Evolutionary conservation across 2,329 filamentous ascomycete genomes (phyloP).

Genomic region (Penicillium sp.): DNA sequence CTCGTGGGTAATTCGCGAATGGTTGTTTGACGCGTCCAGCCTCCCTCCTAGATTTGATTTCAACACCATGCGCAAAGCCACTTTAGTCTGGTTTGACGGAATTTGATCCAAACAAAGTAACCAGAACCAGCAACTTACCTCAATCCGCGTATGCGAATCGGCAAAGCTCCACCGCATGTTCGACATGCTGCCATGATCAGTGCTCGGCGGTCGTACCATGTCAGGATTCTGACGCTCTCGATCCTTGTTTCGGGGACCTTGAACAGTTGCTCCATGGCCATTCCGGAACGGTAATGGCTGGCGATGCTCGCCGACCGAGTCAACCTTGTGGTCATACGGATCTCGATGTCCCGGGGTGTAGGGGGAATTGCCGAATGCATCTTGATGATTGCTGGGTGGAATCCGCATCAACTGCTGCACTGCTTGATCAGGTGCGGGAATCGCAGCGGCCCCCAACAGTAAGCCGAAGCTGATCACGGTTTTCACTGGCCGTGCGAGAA

Average conservation of each 20-base stretch:
- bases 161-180: constrained; percentile 70
- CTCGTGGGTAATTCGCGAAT: constrained; percentile 31
- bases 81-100: no score
- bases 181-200: constrained; percentile 62
- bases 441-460: constrained; percentile 2
- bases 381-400: constrained; percentile 16
- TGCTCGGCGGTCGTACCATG: constrained; percentile 64
- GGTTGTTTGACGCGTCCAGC: constrained; percentile 67
- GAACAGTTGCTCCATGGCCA: constrained; percentile 58
- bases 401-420: constrained; percentile 34
- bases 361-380: constrained; percentile 37
- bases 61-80: no score
- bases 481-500: not conserved
- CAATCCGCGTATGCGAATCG: constrained; percentile 58
- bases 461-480: constrained; percentile 1
- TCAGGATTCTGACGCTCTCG: constrained; percentile 66
- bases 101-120: no score
- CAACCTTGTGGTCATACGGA: constrained; percentile 57
- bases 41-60: constrained; percentile 52
- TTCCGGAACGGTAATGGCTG: constrained; percentile 61
- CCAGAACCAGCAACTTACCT: constrained; percentile 40
- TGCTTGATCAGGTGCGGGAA: constrained; percentile 11
- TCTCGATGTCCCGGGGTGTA: constrained; percentile 58
- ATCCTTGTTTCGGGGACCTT: constrained; percentile 64
- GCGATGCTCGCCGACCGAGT: constrained; percentile 54